Base-by-base conservation (phyloP, 805 yeast genomes). In the Yarrowia alimentaria region DNA sequence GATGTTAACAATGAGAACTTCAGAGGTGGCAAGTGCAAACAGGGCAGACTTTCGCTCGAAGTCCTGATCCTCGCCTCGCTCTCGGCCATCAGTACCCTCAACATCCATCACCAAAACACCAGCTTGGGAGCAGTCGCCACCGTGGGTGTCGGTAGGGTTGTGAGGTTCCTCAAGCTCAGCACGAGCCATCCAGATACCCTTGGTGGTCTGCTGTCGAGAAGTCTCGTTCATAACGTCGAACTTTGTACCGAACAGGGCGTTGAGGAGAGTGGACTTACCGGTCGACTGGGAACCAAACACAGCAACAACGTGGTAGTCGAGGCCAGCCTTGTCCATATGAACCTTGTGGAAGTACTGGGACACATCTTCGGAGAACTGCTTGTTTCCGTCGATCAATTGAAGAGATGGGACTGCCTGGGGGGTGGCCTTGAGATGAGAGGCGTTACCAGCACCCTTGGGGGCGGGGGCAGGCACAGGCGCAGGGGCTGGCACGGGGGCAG, bases 21-120 rank as follows among this genome's bases (percentile, higher is more conserved):
- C 98, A 12, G 93, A 81, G 0, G 96, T 90, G 9, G 97, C 79
- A 55, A 93, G 72, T 0, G 99, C 98, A 71, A 93, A 93, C 33
- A 93, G 70, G 0, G 98, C 98, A 1, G 96, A 90, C 60, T 93
- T 93, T 53, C 99, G 78, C 68, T 93, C 99, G 66, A 93, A 93
- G 68, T 93, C 99, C 67, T 93, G 97, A 67, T 93, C 98, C 61
- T 93, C 99, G 19, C 98, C 98, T 52, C 97, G 78, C 68, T 93
- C 99, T 54, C 96, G 77, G 42, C 99, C 98, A 69, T 93, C 99
- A 0, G 97, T 90, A 42, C 99, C 99, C 68, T 93, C 99, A n/a
- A 93, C 98, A 64, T 93, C 99, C 76, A 93, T 77, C 2, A 93
- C 94, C 55, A 87, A 75, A 9, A 88, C 72, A 56, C 79, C 73